These are phyloP conservation scores for Ophiostoma sp. DNA, from an alignment of 2,329 filamentous ascomycete species.

Conservation along the genomic window DNA sequence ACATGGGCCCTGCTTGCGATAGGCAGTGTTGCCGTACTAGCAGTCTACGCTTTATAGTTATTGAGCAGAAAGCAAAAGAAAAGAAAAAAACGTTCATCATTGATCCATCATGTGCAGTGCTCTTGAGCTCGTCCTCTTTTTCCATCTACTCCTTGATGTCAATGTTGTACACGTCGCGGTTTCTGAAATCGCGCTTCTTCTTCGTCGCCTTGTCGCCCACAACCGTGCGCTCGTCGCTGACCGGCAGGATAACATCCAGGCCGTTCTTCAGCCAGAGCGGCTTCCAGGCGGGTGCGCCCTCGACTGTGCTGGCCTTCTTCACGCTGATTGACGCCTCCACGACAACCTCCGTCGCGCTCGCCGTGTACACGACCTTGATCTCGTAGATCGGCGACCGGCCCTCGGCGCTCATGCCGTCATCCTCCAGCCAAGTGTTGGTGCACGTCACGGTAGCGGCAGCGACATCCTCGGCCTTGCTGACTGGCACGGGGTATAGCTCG, in stretches of 20 bases:
- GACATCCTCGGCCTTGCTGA: not conserved
- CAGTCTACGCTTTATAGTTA: slow-evolving; percentile 20
- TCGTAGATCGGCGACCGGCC: slow-evolving; percentile 29
- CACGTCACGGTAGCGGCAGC: slow-evolving; percentile 23
- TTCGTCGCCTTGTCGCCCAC: not conserved
- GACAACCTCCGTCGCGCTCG: slow-evolving; percentile 23
- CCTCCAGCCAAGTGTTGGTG: slow-evolving; percentile 32
- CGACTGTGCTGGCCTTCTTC: not conserved
- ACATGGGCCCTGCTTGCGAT: slow-evolving; percentile 23
- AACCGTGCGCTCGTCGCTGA: slow-evolving; percentile 33
- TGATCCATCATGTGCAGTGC: not conserved
- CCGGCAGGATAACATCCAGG: slow-evolving; percentile 31
- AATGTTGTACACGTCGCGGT: slow-evolving; percentile 24
- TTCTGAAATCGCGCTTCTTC: slow-evolving; percentile 20
- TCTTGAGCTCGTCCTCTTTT: not conserved
- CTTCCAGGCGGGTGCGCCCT: slow-evolving; percentile 25
- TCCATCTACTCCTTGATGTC: slow-evolving; percentile 6
- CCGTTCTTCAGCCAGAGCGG: slow-evolving; percentile 31
- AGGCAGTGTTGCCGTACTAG: slow-evolving; percentile 21
- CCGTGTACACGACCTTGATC: slow-evolving; percentile 27
- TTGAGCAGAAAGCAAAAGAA: not conserved
- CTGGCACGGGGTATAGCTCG: slow-evolving; percentile 34
- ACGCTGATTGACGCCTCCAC: slow-evolving; percentile 9
- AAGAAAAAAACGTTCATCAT: not conserved
- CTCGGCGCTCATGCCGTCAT: slow-evolving; percentile 31